Evolutionary conservation across 2,329 filamentous ascomycete species (phyloP).

Genomic region (Didymella arachidicola): DNA sequence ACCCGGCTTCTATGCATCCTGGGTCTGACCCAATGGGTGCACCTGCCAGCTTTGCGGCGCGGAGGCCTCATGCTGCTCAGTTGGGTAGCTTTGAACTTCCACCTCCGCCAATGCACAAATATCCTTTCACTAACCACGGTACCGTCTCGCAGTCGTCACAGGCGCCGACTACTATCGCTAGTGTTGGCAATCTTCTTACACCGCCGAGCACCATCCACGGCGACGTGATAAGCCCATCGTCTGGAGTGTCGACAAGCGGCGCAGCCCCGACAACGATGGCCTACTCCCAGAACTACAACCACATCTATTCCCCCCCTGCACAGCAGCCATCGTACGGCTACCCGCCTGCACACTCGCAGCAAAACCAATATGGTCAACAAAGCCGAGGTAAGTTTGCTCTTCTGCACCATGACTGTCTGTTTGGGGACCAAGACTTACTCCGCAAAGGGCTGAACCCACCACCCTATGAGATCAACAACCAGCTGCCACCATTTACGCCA

Average conservation of each 20-base stretch:
- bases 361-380: conserved; percentile 43
- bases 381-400: conserved; percentile 63
- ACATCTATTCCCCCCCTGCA: conserved; percentile 66
- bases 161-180: conserved; percentile 57
- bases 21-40: conserved; percentile 67
- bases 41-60: conserved; percentile 72
- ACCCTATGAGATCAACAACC: conserved; percentile 69
- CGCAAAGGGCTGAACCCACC: conserved; percentile 71
- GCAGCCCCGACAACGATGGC: conserved; percentile 65
- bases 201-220: conserved; percentile 66
- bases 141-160: conserved; percentile 56
- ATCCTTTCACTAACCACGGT: conserved; percentile 53
- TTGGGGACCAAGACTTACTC: conserved; percentile 65
- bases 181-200: conserved; percentile 68
- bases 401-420: conserved; percentile 58
- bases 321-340: conserved; percentile 65
- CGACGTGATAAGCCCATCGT: conserved; percentile 69
- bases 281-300: conserved; percentile 66
- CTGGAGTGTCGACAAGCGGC: conserved; percentile 67
- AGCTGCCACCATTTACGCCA: conserved; percentile 67
- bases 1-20: conserved; percentile 68
- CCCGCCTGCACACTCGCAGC: conserved; percentile 49
- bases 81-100: conserved; percentile 73
- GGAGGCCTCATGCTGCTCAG: conserved; percentile 72
- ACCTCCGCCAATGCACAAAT: conserved; percentile 67